phyloP scores from a whole-genome alignment of 257 asterid species.

The Solanum sitiens region DNA sequence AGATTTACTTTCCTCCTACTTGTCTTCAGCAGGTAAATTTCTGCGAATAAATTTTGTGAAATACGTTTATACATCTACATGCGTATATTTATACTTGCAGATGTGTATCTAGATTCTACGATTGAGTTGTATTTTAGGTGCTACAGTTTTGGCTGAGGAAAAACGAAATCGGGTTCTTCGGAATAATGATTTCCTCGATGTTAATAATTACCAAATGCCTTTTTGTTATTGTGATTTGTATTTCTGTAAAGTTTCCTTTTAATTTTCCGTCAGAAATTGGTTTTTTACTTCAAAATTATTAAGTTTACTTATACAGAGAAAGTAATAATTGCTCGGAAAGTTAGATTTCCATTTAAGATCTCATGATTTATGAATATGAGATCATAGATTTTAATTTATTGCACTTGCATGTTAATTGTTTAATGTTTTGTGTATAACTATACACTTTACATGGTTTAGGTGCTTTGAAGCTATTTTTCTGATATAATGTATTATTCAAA shows the following conservation, averaged over 20 bases:
- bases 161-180: background rate
- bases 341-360: background rate
- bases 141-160: background rate
- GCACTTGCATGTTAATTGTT: background rate
- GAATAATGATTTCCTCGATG: background rate
- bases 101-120: background rate
- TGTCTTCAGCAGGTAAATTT: conserved; percentile 79
- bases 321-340: background rate
- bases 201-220: background rate
- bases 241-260: background rate
- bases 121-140: background rate
- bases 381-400: background rate
- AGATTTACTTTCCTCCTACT: conserved; percentile 90
- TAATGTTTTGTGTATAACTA: background rate
- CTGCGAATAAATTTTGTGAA: background rate
- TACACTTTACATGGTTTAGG: background rate
- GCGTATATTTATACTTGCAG: background rate
- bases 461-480: background rate
- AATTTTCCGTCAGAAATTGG: background rate
- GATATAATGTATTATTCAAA: background rate
- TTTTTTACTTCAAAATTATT: background rate
- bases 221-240: background rate
- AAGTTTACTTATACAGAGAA: background rate
- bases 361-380: background rate
- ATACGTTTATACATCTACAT: background rate